Base-by-base conservation (phyloP, 2,329 filamentous ascomycete genomes). In the Cladosporium sp. region DNA sequence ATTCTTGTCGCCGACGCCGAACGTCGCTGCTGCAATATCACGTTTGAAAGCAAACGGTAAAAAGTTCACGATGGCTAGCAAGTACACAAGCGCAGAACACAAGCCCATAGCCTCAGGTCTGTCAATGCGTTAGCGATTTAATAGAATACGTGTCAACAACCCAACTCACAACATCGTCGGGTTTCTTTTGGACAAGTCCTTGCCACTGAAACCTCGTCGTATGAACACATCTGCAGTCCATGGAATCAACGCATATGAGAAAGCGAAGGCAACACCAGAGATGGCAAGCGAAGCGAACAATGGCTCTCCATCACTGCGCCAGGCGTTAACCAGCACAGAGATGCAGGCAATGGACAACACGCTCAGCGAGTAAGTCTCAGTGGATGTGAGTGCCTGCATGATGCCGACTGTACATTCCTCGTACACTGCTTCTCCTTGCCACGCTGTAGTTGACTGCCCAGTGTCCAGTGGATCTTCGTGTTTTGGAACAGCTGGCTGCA, bases 1-100 rank as follows among this genome's bases (percentile, higher is more conserved):
- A 80, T 97, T 94, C 70, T 92, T 85, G 79, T 97, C 97, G 59
- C 93, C 93, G 69, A 93, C 93, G 69, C 93, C 95, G 71, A 92
- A 96, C 24, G 95, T 98, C 47, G 93, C 93, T 18, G 92, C 92
- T 30, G 97, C 93, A 71, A 99, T 96, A 77, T 98, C 94, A 8
- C 97, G 96, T 83, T 97, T 98, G 79, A 99, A 98, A 1, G 93
- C 92, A 79, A 97, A 97, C 0, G 95, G 95, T 66, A 98, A 93
- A 78, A 99, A 99, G 69, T 92, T 82, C 71, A 98, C 96, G 71
- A 98, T 85, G 59, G 89, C 86, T 70, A 99, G 85, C 52, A 99
- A 85, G 80, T 98, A 98, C 30, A 98, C 93, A 71, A 95, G 87
- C 10, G 94, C 95, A 76, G 92, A 96, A 30, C 99, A 87, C 66